A percentile compares a stretch with the other conserved stretches of the same genome.
Evolutionary conservation across 805 yeast genomes (phyloP).

Genomic region (Sungouiozyma intestinalis): DNA sequence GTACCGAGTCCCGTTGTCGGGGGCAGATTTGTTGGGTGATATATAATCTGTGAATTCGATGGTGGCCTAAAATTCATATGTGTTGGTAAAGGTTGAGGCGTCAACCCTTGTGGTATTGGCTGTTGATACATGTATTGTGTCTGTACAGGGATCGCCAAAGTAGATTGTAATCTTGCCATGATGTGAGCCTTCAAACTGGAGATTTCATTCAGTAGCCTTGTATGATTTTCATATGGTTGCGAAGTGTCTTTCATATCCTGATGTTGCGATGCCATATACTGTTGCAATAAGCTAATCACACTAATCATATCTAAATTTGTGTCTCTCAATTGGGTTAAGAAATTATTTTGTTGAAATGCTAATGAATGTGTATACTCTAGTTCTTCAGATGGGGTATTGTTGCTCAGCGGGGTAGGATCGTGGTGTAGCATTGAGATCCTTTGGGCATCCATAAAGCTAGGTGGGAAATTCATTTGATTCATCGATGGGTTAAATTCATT

Average conservation of each 20-base stretch:
- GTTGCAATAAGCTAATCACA: conserved; percentile 5
- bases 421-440: not conserved
- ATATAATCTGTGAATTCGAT: not conserved
- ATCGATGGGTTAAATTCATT: not conserved
- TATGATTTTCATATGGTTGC: not conserved
- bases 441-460: not conserved
- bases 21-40: not conserved
- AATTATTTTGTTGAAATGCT: not conserved
- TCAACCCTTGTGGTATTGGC: not conserved
- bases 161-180: not conserved
- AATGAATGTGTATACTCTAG: not conserved
- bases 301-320: conserved; percentile 7
- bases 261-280: conserved; percentile 1
- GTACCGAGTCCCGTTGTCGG: not conserved
- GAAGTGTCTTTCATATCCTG: not conserved
- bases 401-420: conserved; percentile 7
- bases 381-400: not conserved
- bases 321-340: conserved; percentile 2
- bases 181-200: not conserved
- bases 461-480: not conserved
- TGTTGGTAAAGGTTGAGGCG: not conserved
- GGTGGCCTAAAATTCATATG: not conserved
- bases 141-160: not conserved
- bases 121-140: not conserved
- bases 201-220: not conserved